phyloP scores from a whole-genome alignment of 257 asterid genomes.

The Rubia yunnanensis region DNA sequence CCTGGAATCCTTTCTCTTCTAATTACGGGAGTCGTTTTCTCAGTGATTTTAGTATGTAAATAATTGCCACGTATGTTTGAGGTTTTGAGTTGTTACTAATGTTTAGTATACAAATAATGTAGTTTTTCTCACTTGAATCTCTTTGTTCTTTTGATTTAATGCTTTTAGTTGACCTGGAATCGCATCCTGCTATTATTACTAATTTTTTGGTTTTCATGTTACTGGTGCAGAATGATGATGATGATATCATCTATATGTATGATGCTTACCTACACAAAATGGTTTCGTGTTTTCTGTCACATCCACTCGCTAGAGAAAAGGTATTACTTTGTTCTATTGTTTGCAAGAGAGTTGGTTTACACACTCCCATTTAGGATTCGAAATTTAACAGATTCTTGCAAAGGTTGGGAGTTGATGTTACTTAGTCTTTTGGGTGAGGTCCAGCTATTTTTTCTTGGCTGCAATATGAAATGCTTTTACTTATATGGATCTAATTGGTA shows the following conservation, averaged over 20 bases:
- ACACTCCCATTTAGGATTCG: not conserved
- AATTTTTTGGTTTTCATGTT: slow-evolving; percentile 17
- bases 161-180: not conserved
- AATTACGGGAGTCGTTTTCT: not conserved
- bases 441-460: not conserved
- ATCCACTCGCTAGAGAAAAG: slow-evolving; percentile 86
- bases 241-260: slow-evolving; percentile 82
- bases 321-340: slow-evolving; percentile 26
- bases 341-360: not conserved
- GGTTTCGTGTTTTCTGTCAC: slow-evolving; percentile 79
- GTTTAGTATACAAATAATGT: too few relatives aligned
- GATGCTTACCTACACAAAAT: slow-evolving; percentile 88
- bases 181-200: slow-evolving; percentile 3
- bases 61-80: not conserved
- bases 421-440: not conserved
- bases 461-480: not conserved
- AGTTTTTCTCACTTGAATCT: not conserved
- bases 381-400: not conserved
- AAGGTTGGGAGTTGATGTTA: not conserved
- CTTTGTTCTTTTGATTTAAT: not conserved
- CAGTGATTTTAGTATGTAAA: not conserved
- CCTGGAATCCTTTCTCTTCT: not conserved
- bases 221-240: slow-evolving; percentile 76
- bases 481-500: slow-evolving; percentile 15
- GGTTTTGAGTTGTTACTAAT: not conserved